Base-by-base conservation (phyloP, 78 protist genomes). In the Dictyostelium citrinum region DNA sequence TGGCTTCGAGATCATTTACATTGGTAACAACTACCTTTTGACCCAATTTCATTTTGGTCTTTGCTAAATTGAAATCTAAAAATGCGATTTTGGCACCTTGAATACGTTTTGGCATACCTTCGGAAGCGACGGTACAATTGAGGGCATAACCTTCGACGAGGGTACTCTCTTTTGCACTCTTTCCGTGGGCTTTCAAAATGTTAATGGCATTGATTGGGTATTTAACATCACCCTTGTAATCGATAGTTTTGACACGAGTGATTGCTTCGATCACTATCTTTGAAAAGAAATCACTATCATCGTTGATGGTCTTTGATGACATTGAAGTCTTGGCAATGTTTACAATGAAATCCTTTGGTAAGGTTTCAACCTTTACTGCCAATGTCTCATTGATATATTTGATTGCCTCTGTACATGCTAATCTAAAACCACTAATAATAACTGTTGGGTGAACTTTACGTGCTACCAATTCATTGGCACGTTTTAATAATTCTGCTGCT, bases 181-280 rank as follows among this genome's bases (percentile, higher is more conserved):
- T 67, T 22, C 99, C 99, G 91, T 98, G 99, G 24, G 98, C 97
- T 96, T 98, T 99, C 77, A 99, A 96, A 67, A 99, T 95, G 96
- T 95, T 96, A 71, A 99, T 96, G 12, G 97, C 51, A 82, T 92
- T 94, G 90, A 99, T 92, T 20, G 99, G 99, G 85, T 97, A 99
- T 85, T 90, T 93, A 85, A 43, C 67, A n/a, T 95, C 91, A 61
- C 98, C 99, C 35, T n/a, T 35, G 16, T 72, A 84, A 90, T 92
- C 90, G 77, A 68, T 37, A n/a, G 96, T 80, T 96, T 98, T 98
- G 37, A 99, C 99, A n/a, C 91, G 72, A 20, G 11, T 27, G 37
- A 99, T 82, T 4, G 99, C 99, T 46, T 99, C 99, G 8, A 98
- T 98, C 9, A 93, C 98, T 35, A 99, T 14, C 83, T 98, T 91